Conservation (phyloP, 2,329 filamentous ascomycete species). For the Xylaria hypoxylon region DNA sequence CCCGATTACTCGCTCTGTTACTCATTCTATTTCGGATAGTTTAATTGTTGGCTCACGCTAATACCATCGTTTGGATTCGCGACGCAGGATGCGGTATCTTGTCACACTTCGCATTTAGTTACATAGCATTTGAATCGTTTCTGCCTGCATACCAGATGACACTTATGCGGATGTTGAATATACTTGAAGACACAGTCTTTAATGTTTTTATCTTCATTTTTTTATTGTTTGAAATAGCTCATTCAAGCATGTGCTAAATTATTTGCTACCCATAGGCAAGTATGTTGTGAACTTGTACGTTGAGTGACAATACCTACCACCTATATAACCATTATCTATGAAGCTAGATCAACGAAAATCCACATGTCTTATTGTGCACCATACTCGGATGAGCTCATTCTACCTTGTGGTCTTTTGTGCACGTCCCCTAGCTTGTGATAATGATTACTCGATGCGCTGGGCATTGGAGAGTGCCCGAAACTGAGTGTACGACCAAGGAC, state of each 20-base stretch:
- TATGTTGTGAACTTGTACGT: no score
- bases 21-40: neutral
- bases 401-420: neutral
- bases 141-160: neutral
- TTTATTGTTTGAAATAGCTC: neutral
- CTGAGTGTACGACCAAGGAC: neutral
- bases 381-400: neutral
- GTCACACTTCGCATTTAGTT: neutral
- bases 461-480: neutral
- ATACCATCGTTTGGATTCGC: conserved; percentile 10
- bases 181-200: neutral
- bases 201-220: neutral
- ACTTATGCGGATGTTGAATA: neutral
- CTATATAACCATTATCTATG: neutral
- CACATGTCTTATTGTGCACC: neutral
- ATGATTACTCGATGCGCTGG: neutral
- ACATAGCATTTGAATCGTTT: conserved; percentile 2
- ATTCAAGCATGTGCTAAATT: neutral
- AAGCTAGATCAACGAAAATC: neutral
- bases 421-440: neutral
- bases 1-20: neutral
- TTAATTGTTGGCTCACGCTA: neutral
- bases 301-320: no score
- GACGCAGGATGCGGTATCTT: neutral
- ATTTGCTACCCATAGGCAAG: neutral